Base-by-base conservation (phyloP, 306 rosid genomes). In the Vigna trinervia region DNA sequence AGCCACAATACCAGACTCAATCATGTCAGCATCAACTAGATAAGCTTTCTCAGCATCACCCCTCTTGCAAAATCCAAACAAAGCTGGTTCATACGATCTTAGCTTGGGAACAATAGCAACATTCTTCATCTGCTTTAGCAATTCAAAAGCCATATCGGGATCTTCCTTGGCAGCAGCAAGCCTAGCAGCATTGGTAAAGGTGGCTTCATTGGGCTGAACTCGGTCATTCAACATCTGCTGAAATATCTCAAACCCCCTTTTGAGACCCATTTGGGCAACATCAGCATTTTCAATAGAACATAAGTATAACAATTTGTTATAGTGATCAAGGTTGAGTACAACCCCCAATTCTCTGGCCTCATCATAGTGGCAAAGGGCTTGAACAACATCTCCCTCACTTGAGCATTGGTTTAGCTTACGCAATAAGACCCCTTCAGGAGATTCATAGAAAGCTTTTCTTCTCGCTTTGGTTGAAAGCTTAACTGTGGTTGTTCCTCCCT, bases 21-120 rank as follows among this genome's bases (percentile, higher is more conserved):
- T 66, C 99, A 92, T 96, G 79, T 96, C 86, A 1, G 83, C 81
- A 57, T 96, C 97, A 14, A 91, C 98, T 12, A 83, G 87, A 78
- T 86, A 89, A 39, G 97, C 98, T 53, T 81, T 89, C n/a, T 82
- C 85, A n/a, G 89, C 82, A 83, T 89, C 87, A n/a, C 88, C 88
- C 59, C 78, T 91, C 84, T 81, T 84, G 79, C 97, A 91, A 74
- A 96, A 96, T 8, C 96, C 98, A 84, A 63, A 87, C 54, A 96
- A 74, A 32, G 94, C 90, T 8, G 99, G 99, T n/a, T 81, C 97
- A 52, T 89, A 96, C 0, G 98, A 92, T 75, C 99, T 89, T 84
- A 96, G 79, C 84, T 71, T 92, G 13, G 97, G 98, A 0, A 51
- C 71, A 62, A 92, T 85, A 4, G 82, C 90, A 11, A 62, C 78